Evolutionary conservation across 2,329 filamentous ascomycete genomes (phyloP), one percentile per base, ranked within the genome.

Genomic region (Beauveria sp.): DNA sequence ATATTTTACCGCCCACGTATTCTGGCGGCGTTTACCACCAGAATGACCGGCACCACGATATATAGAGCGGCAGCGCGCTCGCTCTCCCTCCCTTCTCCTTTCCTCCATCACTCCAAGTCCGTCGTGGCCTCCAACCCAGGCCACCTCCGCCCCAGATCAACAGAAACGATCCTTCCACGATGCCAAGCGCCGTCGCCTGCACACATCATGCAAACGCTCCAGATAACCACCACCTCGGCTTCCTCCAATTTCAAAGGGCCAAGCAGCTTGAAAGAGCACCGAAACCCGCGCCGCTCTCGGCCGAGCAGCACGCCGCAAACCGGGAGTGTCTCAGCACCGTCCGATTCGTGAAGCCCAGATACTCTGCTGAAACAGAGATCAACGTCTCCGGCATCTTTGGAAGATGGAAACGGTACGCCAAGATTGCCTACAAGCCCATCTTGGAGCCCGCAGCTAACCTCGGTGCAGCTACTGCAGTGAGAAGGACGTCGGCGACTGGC

Each of bases 401-500:
- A 24, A 68, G 68, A 65, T 68, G 47, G 67, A 66, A 63, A 61
- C 47, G 42, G 65, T 70, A 66, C 56, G 45, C 50, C n/a, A 18
- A 43, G 52, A 46, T n/a, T 6, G 20, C 5, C 20, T 46, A 30
- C 16, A 46, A 46, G 53, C 42, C 42, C 24, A 28, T 42, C 40
- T 62, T 55, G 2, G 16, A 55, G 14, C 34, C 54, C 12, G 47
- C 40, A 14, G 45, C 62, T 66, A 30, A 65, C 55, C 28, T 60
- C 6, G 24, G 50, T 34, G 52, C 28, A 70, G 65, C 24, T 69
- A 67, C 43, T 70, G 53, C 50, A 34, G 28, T 30, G 28, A 70
- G 24, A 62, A 65, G 34, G 43, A 67, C 10, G 63, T 67, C 5
- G 54, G 66, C 18, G 62, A 69, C 16, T 70, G 46, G 65, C 51